Conservation (phyloP, 179 eudicot species). For the Amaranthus tricolor region DNA sequence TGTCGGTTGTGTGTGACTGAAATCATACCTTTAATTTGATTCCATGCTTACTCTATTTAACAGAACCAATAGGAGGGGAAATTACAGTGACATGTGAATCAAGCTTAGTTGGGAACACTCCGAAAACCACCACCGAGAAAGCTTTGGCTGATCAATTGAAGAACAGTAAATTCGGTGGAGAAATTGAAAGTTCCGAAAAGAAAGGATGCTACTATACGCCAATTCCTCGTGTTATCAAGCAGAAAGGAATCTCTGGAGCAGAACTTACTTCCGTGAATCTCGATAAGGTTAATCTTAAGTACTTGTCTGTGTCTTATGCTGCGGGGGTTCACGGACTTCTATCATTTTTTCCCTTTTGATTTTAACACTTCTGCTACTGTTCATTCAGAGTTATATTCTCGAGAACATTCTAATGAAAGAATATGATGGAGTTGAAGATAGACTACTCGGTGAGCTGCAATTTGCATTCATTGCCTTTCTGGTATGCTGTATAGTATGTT, state of each 20-base stretch:
- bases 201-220: conserved; percentile 75
- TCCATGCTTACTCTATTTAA: conserved; percentile 14
- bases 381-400: conserved; percentile 59
- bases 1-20: not conserved
- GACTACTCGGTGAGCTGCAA: conserved; percentile 86
- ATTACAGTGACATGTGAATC: conserved; percentile 69
- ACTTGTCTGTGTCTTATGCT: conserved; percentile 1
- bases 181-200: conserved; percentile 41
- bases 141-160: conserved; percentile 69
- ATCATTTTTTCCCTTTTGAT: conserved; percentile 4
- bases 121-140: conserved; percentile 63
- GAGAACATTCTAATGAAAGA: conserved; percentile 66
- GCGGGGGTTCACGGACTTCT: not conserved
- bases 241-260: conserved; percentile 63
- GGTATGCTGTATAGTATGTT: conserved; percentile 40
- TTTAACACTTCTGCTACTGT: not conserved
- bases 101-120: conserved; percentile 42
- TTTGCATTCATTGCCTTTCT: conserved; percentile 84
- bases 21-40: conserved; percentile 2
- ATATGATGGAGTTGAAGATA: conserved; percentile 70
- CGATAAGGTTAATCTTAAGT: conserved; percentile 55
- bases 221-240: conserved; percentile 76
- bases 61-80: conserved; percentile 94
- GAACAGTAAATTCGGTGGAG: conserved; percentile 42
- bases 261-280: conserved; percentile 85